These are phyloP conservation scores for Monosporascus sp. DNA, from an alignment of 2,329 filamentous ascomycete species.

Conservation along the genomic window DNA sequence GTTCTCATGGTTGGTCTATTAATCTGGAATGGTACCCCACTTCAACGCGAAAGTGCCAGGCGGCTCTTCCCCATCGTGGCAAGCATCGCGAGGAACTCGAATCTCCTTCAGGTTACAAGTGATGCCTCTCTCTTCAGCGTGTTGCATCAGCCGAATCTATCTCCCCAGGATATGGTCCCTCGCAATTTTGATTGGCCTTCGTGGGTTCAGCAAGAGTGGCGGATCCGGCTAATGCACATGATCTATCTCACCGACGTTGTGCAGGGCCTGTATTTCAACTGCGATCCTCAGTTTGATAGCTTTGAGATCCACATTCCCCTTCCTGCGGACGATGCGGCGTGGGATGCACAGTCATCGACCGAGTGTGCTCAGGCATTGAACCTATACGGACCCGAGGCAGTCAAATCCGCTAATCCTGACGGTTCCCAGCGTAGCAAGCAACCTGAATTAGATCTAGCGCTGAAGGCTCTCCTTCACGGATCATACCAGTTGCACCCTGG, in stretches of 20 bases:
- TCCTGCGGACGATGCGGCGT: slow-evolving; percentile 67
- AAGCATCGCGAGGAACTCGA: slow-evolving; percentile 50
- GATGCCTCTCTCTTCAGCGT: slow-evolving; percentile 47
- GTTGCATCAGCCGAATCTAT: slow-evolving; percentile 53
- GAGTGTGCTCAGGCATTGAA: slow-evolving; percentile 63
- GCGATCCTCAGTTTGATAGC: slow-evolving; percentile 55
- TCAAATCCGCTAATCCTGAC: slow-evolving; percentile 51
- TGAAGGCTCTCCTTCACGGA: slow-evolving; percentile 56
- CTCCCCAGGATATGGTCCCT: slow-evolving; percentile 39
- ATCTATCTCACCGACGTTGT: slow-evolving; percentile 61
- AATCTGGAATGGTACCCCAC: slow-evolving; percentile 64
- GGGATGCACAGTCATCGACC: slow-evolving; percentile 57
- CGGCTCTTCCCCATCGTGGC: slow-evolving; percentile 54
- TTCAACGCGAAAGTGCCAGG: slow-evolving; percentile 59
- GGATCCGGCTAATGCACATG: slow-evolving; percentile 59
- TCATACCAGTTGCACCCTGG: slow-evolving; percentile 56
- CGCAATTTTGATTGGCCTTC: slow-evolving; percentile 57
- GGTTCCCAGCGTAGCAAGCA: slow-evolving; percentile 62
- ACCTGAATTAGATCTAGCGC: slow-evolving; percentile 55
- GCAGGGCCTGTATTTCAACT: slow-evolving; percentile 67
- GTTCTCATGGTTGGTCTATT: slow-evolving; percentile 57
- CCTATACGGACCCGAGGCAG: slow-evolving; percentile 51
- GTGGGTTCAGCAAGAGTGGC: slow-evolving; percentile 69
- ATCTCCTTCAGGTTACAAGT: slow-evolving; percentile 49
- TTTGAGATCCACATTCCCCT: slow-evolving; percentile 63